A percentile compares a stretch with the other conserved stretches of the same genome.
phyloP scores from a whole-genome alignment of 1,284 basidiomycete species.

The Bjerkandera adusta region DNA sequence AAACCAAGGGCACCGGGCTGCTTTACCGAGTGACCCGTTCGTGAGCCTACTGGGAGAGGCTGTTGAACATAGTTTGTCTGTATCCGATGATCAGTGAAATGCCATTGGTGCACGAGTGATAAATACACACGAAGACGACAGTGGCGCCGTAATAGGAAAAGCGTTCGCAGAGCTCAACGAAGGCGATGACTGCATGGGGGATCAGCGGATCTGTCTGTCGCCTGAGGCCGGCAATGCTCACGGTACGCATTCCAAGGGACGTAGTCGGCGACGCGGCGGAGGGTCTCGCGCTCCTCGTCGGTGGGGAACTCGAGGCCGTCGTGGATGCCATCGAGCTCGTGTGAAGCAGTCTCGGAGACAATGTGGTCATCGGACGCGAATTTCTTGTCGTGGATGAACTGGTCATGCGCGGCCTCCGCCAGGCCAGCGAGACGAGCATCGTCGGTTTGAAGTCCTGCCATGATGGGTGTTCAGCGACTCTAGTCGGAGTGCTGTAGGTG shows the following conservation, averaged over 20 bases:
- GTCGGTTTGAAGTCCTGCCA: conserved; percentile 32
- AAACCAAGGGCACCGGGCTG: conserved; percentile 72
- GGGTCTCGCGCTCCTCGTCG: conserved; percentile 59
- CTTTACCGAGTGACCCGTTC: conserved; percentile 60
- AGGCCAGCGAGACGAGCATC: conserved; percentile 29
- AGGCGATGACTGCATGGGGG: conserved; percentile 54
- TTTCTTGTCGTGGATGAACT: conserved; percentile 27
- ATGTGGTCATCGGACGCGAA: conserved; percentile 21
- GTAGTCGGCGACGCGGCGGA: conserved; percentile 60
- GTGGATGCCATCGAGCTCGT: conserved; percentile 43
- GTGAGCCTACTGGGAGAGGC: conserved; percentile 62
- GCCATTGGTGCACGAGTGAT: conserved; percentile 15
- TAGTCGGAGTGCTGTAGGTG: conserved; percentile 6
- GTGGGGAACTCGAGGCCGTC: conserved; percentile 67
- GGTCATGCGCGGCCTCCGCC: conserved; percentile 27
- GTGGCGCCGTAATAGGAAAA: conserved; percentile 71
- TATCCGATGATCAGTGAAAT: neutral
- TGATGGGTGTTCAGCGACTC: conserved; percentile 12
- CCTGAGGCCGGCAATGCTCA: conserved; percentile 33
- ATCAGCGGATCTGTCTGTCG: neutral
- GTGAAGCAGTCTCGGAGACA: conserved; percentile 16
- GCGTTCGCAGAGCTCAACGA: conserved; percentile 72
- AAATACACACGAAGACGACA: conserved; percentile 59
- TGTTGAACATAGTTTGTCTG: conserved; percentile 76
- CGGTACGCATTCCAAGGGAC: conserved; percentile 68